These are phyloP conservation scores for Jatropha curcas DNA, from an alignment of 345 rosid genomes.

Conservation along the genomic window DNA sequence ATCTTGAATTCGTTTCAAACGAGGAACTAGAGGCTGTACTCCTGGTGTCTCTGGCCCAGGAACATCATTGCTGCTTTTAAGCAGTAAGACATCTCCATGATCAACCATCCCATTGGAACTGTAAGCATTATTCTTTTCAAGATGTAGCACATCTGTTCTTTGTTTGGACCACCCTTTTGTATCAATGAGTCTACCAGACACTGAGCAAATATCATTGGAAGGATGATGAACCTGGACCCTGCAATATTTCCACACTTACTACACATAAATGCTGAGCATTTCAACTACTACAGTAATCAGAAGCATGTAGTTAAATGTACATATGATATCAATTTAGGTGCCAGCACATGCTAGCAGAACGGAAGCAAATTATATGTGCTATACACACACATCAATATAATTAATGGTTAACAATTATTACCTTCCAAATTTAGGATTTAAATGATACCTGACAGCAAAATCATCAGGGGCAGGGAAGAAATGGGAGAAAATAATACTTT, in stretches of 20 bases:
- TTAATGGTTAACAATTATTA: no score
- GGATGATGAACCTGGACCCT: constrained; percentile 38
- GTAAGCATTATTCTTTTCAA: constrained; percentile 30
- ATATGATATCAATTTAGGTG: no score
- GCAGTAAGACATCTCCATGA: constrained; percentile 18
- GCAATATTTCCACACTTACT: constrained; percentile 17
- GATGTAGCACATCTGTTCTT: constrained; percentile 22
- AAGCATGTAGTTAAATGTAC: background rate
- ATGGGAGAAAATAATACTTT: background rate
- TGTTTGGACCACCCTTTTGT: constrained; percentile 18
- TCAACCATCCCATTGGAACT: constrained; percentile 22
- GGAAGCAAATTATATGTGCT: no score
- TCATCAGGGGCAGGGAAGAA: background rate
- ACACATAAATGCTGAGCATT: background rate
- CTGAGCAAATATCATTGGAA: constrained; percentile 26
- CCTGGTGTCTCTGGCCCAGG: constrained; percentile 82
- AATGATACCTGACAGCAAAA: background rate
- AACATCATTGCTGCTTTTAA: constrained; percentile 40
- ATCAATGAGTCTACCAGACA: constrained; percentile 25
- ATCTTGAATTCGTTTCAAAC: constrained; percentile 67
- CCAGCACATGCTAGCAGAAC: no score
- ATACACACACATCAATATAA: no score
- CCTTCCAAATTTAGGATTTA: background rate
- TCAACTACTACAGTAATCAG: no score
- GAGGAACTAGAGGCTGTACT: constrained; percentile 49